These are phyloP conservation scores for Alternaria conjuncta DNA, from an alignment of 2,329 filamentous ascomycete species.

Conservation along the genomic window DNA sequence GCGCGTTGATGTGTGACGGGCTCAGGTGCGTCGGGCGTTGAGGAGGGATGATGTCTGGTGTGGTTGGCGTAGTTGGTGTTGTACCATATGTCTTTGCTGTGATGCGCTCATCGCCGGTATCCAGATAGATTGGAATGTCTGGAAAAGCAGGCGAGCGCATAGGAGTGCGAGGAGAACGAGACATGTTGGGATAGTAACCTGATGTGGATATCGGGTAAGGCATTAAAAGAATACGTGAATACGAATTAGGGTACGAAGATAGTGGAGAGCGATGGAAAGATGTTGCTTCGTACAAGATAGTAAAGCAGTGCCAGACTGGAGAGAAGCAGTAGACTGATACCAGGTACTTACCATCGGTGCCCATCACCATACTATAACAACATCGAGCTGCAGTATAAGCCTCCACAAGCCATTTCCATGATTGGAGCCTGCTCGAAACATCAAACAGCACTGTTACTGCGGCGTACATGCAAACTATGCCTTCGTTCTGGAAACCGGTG, in stretches of 20 bases:
- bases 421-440: slow-evolving; percentile 30
- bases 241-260: neutral
- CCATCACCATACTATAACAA: slow-evolving; percentile 23
- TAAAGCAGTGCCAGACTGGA: slow-evolving; percentile 8
- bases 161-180: slow-evolving; percentile 9
- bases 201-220: slow-evolving; percentile 23
- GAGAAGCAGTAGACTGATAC: slow-evolving; percentile 13
- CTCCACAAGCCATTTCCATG: slow-evolving; percentile 12
- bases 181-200: slow-evolving; percentile 3
- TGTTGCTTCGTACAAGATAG: neutral
- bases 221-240: slow-evolving; percentile 16
- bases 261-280: neutral
- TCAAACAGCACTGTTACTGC: slow-evolving; percentile 29
- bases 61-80: slow-evolving; percentile 29
- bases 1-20: neutral
- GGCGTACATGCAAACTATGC: slow-evolving; percentile 31
- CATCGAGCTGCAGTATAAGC: slow-evolving; percentile 19
- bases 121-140: slow-evolving; percentile 35
- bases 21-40: slow-evolving; percentile 5
- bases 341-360: slow-evolving; percentile 14
- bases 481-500: slow-evolving; percentile 28
- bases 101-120: slow-evolving; percentile 20
- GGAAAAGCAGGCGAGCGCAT: slow-evolving; percentile 30
- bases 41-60: slow-evolving; percentile 15
- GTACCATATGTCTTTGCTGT: slow-evolving; percentile 25